phyloP scores from a whole-genome alignment of 2,329 filamentous ascomycete genomes.

The Diaporthe capsici region DNA sequence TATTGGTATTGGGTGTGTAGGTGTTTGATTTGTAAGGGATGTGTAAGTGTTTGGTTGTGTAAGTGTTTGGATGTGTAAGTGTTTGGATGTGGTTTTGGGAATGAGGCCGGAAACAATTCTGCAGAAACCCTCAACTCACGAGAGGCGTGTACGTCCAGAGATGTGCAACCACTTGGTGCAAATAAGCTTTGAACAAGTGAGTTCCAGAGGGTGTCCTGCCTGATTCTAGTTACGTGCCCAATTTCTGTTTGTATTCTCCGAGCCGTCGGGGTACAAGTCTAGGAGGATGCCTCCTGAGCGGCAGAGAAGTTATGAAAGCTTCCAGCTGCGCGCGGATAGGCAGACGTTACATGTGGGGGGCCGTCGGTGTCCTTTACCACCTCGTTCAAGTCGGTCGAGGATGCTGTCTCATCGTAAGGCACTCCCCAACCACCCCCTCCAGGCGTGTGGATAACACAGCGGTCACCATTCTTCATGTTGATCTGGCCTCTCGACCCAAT shows the following conservation, averaged over 20 bases:
- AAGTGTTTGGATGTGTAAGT: too few relatives aligned
- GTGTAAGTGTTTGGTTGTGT: too few relatives aligned
- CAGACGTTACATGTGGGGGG: background rate
- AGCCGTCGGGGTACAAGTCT: background rate
- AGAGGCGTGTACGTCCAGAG: background rate
- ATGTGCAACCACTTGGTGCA: background rate
- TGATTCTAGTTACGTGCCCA: background rate
- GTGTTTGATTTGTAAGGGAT: too few relatives aligned
- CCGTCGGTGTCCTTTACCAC: background rate
- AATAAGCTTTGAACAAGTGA: background rate
- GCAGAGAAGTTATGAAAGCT: slow-evolving; percentile 34
- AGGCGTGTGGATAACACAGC: slow-evolving; percentile 53
- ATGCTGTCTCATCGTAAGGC: slow-evolving; percentile 8
- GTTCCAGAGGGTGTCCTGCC: background rate
- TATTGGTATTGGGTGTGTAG: too few relatives aligned
- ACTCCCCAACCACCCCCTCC: slow-evolving; percentile 51
- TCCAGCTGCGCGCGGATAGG: slow-evolving; percentile 31
- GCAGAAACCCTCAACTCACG: background rate
- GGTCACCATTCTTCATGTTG: slow-evolving; percentile 51
- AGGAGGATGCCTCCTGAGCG: slow-evolving; percentile 32
- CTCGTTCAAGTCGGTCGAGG: background rate
- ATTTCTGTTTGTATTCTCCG: background rate
- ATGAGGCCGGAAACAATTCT: too few relatives aligned
- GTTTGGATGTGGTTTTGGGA: too few relatives aligned
- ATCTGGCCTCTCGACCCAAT: slow-evolving; percentile 51